Conservation (phyloP, 768 basidiomycete species). For the Strobilomyces dryophilus region DNA sequence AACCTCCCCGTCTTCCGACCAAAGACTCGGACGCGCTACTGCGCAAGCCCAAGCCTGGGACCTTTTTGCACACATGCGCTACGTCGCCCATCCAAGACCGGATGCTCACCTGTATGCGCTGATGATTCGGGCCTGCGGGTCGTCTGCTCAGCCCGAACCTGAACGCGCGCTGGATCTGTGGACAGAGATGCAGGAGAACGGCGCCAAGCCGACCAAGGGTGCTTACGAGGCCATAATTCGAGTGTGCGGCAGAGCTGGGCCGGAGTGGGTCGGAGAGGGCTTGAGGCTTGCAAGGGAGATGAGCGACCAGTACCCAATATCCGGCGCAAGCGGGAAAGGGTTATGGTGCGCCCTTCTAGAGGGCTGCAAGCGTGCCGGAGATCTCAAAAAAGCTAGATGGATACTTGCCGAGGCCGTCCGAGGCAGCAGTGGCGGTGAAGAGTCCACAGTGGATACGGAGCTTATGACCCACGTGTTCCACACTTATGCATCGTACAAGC, state of each 20-base stretch:
- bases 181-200: constrained; percentile 85
- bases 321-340: constrained; percentile 36
- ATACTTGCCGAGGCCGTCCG: constrained; percentile 75
- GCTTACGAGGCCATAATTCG: constrained; percentile 83
- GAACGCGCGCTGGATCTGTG: constrained; percentile 92
- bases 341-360: constrained; percentile 87
- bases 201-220: constrained; percentile 56
- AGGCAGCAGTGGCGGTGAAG: constrained; percentile 17
- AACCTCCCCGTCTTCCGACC: constrained; percentile 23
- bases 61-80: constrained; percentile 93
- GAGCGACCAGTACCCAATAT: constrained; percentile 60
- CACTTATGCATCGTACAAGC: constrained; percentile 76
- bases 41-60: constrained; percentile 83
- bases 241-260: constrained; percentile 70
- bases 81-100: constrained; percentile 84
- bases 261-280: constrained; percentile 70
- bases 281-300: constrained; percentile 85
- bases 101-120: constrained; percentile 66
- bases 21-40: constrained; percentile 34
- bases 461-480: constrained; percentile 84
- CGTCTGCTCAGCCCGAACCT: constrained; percentile 61
- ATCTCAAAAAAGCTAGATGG: constrained; percentile 81
- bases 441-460: constrained; percentile 52
- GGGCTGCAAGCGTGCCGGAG: constrained; percentile 83
- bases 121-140: constrained; percentile 88